These are phyloP conservation scores for Globisporangium parvum DNA, from an alignment of 352 stramenopile species.

Conservation along the genomic window DNA sequence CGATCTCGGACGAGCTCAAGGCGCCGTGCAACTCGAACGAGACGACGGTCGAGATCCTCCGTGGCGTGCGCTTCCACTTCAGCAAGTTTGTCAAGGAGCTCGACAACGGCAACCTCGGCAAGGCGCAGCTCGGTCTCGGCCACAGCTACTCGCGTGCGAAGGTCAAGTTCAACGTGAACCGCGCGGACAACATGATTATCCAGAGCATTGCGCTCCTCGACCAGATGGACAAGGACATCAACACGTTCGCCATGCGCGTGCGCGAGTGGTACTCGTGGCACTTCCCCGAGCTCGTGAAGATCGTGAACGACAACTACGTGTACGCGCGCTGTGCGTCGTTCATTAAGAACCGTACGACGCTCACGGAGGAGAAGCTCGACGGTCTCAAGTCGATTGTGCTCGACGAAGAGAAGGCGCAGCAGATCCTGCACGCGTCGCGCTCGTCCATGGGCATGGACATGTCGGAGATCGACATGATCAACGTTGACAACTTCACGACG, in stretches of 20 bases:
- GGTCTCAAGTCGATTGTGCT: conserved; percentile 92
- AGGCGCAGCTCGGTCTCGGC: conserved; percentile 98
- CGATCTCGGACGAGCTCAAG: conserved; percentile 93
- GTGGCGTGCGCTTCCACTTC: conserved; percentile 97
- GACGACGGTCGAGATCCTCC: conserved; percentile 94
- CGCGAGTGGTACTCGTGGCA: conserved; percentile 99
- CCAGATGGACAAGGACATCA: conserved; percentile 99
- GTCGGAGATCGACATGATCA: conserved; percentile 98
- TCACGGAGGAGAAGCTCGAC: conserved; percentile 78
- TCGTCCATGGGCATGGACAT: conserved; percentile 99
- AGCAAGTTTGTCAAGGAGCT: conserved; percentile 98
- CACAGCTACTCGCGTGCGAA: conserved; percentile 99
- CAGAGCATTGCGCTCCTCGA: conserved; percentile 99
- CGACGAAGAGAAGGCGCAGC: conserved; percentile 95
- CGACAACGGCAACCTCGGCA: conserved; percentile 92
- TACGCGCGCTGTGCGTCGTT: conserved; percentile 96
- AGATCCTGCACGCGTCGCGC: conserved; percentile 92
- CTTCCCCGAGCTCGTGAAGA: conserved; percentile 99
- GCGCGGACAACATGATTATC: conserved; percentile 99
- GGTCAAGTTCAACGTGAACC: conserved; percentile 99
- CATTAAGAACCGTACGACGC: conserved; percentile 92
- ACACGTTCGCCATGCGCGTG: conserved; percentile 99
- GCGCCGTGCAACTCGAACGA: conserved; percentile 97
- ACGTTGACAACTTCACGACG: conserved; percentile 98
- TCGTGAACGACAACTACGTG: conserved; percentile 99